Base-by-base conservation (phyloP, 2,329 filamentous ascomycete species). In the Colletotrichum incanum region DNA sequence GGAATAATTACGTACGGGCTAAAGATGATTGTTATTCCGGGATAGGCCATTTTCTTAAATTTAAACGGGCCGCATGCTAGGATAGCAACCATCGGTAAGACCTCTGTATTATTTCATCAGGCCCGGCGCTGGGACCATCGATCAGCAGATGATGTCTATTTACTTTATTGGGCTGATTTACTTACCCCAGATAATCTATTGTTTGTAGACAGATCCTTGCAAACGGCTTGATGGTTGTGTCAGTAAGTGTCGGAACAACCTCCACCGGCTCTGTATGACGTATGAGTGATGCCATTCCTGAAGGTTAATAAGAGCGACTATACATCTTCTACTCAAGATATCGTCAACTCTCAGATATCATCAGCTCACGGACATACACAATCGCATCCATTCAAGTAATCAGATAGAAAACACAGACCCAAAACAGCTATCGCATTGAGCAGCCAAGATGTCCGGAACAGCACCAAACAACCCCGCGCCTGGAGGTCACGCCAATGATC, bases 361-460 rank as follows among this genome's bases (percentile, higher is more conserved):
- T 16, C 50, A 3, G 16, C 18, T 20, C 9, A 28, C 23, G 12
- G 14, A 28, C 2, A 50, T 28, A 28, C 14, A 28, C 4, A 52
- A 8, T 6, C 49, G 26, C 1, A 2, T 9, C 49, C n/a, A 28
- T 12, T 26, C n/a, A n/a, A 31, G 34, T 31, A 23, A 37, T 4
- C 14, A n/a, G 31, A 9, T 2, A 37, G 3, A 7, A 34, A 14
- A 0, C 52, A 55, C 23, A 55, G 31, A 14, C 6, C 18, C 18
- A 31, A n/a, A 7, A n/a, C 31, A 18, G 9, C 18, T 20, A 20
- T 14, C 16, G 52, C 28, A 14, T 20, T 31, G 11, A 37, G 20
- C 52, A n/a, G 18, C 28, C 28, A 65, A 52, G 0, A 74, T 74
- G 73, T 67, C 66, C 34, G 66, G 66, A 28, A 67, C 73, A 52